Evolutionary conservation across 768 basidiomycete genomes (phyloP), one percentile per base, ranked within the genome.

Genomic region (Crucibulum laeve): DNA sequence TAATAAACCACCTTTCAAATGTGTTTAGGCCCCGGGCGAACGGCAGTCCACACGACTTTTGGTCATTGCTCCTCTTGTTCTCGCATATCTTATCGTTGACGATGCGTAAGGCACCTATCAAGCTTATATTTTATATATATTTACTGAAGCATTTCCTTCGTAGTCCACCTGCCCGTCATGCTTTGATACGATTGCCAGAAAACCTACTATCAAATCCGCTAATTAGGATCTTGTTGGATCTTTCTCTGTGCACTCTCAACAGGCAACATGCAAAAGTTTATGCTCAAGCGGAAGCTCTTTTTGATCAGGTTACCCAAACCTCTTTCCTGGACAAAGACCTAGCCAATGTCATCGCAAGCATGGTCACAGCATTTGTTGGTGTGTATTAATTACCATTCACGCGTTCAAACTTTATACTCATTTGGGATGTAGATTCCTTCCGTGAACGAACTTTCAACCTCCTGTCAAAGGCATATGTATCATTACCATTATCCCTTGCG

Each of bases 81-180:
- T 89, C 10, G 71, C 76, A 4, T 82, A 86, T 61, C 66, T 87
- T 33, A 80, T 82, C 33, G 44, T 72, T 30, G 79, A 87, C 51
- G 71, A 85, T 45, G 54, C 81, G 86, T 83, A 52, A 55, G 82
- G 62, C 25, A 17, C 3, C 6, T 5, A 19, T 42, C n/a, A 10
- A 8, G 11, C 21, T 23, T 43, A 15, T 24, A 37, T 19, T 35
- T 22, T 21, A 21, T n/a, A 19, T 17, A 4, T 36, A 7, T 21
- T 17, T 37, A 18, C 15, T 36, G 8, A 35, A 8, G 1, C 7
- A 19, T 23, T 26, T 14, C 43, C 33, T 19, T n/a, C n/a, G 34
- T 44, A 87, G 86, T 15, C 64, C 80, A 32, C 72, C 77, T 39
- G 85, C 84, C 28, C 74, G 73, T 18, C 74, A 71, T 57, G 82